Evolutionary conservation across 148 eudicot genomes (phyloP), one percentile per base, ranked within the genome.

Genomic region (Pharnaceum exiguum): DNA sequence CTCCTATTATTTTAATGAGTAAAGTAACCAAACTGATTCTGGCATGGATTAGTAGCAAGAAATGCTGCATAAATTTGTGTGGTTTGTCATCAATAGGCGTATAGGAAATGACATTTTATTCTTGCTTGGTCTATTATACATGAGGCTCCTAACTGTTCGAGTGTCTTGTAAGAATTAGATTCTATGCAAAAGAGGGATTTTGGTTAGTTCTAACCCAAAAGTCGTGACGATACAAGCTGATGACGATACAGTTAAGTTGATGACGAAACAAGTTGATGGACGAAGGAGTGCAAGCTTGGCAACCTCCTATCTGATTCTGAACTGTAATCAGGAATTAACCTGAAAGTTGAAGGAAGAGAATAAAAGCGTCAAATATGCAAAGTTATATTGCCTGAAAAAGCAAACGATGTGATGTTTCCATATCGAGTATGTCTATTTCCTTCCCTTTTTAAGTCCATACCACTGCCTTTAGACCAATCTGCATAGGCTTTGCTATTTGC

Each of bases 101-200:
- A 28, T 37, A 26, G 46, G 70, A 71, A 51, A 64, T 10, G 75
- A 71, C 70, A 51, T 28, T 10, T 71, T 64, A 53, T 71, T 65
- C 70, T 57, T 44, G 57, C 51, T 46, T 51, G 55, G 39, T 54
- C 38, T 28, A 45, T 51, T 25, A 28, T 40, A 17, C 51, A 43
- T 49, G 53, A 43, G 57, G 26, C 42, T 63, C 29, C 46, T 35
- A 17, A 19, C 29, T 60, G 33, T 28, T 21, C 31, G 56, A 24
- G 11, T 35, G 7, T 36, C 60, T 35, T 51, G 33, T 52, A 51
- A 65, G 70, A 64, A 65, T 71, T 52, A 28, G 66, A 71, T 71
- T 64, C 75, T 12, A 18, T 26, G 13, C 45, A 49, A 63, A 40
- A 56, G 63, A 55, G 55, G 36, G 30, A 44, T 57, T 63, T 28